Evolutionary conservation across 495 filamentous ascomycete genomes (phyloP).

Genomic region (Hyaloscypha bicolor): DNA sequence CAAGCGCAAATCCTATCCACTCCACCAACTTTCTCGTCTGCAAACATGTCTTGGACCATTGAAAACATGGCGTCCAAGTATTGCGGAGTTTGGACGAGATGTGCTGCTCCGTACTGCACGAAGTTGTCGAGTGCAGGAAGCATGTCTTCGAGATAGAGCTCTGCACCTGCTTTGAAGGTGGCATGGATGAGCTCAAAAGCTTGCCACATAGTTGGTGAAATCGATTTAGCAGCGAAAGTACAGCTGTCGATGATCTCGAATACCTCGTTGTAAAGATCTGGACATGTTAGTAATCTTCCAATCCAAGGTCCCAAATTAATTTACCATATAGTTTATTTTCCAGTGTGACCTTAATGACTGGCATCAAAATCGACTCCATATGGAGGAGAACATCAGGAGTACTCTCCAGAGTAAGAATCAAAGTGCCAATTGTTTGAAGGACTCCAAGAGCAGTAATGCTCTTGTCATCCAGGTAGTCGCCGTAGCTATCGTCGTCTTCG

Average conservation of each 20-base stretch:
- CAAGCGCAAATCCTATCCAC: slow-evolving; percentile 98
- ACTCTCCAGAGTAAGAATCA: slow-evolving; percentile 95
- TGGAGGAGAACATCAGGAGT: slow-evolving; percentile 92
- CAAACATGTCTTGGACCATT: slow-evolving; percentile 71
- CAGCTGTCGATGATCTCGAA: slow-evolving; percentile 99
- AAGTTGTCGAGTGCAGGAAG: slow-evolving; percentile 97
- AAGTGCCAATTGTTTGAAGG: slow-evolving; percentile 94
- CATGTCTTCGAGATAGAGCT: slow-evolving; percentile 99
- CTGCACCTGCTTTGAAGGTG: slow-evolving; percentile 95
- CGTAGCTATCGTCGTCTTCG: slow-evolving; percentile 70
- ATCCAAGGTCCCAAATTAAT: slow-evolving; percentile 32
- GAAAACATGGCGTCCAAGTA: slow-evolving; percentile 86
- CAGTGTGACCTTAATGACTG: slow-evolving; percentile 91
- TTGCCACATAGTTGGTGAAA: slow-evolving; percentile 97
- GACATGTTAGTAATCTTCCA: slow-evolving; percentile 30
- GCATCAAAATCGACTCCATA: slow-evolving; percentile 94
- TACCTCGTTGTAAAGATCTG: slow-evolving; percentile 88
- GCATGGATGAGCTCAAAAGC: slow-evolving; percentile 95
- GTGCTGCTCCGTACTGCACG: slow-evolving; percentile 83
- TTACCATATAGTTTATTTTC: slow-evolving; percentile 91
- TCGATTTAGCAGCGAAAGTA: slow-evolving; percentile 95
- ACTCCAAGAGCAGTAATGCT: slow-evolving; percentile 97
- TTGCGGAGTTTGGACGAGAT: slow-evolving; percentile 76
- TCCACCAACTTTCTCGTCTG: slow-evolving; percentile 77
- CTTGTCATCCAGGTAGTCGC: slow-evolving; percentile 96